Conservation (phyloP, 768 basidiomycete genomes). For the Amanita rubescens region DNA sequence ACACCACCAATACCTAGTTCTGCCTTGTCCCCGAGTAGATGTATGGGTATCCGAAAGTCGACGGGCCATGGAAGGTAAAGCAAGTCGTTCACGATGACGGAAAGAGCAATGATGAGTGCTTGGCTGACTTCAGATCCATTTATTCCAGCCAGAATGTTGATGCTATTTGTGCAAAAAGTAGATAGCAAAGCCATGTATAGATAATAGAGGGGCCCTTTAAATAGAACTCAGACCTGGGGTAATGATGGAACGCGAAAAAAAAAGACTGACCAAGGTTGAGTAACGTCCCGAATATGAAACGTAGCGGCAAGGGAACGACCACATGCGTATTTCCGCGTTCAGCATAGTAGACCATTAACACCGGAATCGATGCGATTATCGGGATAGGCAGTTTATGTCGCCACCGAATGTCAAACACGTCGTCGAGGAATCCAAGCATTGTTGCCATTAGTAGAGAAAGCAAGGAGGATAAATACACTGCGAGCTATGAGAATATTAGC, state of each 20-base stretch:
- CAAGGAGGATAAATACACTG: slow-evolving; percentile 88
- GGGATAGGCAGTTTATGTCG: slow-evolving; percentile 96
- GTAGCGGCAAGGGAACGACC: slow-evolving; percentile 81
- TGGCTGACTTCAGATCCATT: slow-evolving; percentile 96
- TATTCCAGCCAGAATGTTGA: slow-evolving; percentile 97
- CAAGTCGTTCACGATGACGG: slow-evolving; percentile 87
- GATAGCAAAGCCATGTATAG: slow-evolving; percentile 94
- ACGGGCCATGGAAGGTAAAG: slow-evolving; percentile 89
- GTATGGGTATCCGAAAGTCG: slow-evolving; percentile 62
- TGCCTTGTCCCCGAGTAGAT: slow-evolving; percentile 56
- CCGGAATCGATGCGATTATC: slow-evolving; percentile 89
- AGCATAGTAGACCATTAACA: slow-evolving; percentile 94
- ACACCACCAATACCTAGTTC: slow-evolving; percentile 73
- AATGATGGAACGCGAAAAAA: not conserved
- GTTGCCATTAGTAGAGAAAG: slow-evolving; percentile 91
- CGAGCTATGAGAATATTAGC: slow-evolving; percentile 42
- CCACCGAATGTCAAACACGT: slow-evolving; percentile 98
- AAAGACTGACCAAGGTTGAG: slow-evolving; percentile 73
- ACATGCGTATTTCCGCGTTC: slow-evolving; percentile 91
- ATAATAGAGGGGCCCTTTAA: slow-evolving; percentile 86
- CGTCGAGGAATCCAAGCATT: slow-evolving; percentile 91
- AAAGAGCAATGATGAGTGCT: slow-evolving; percentile 85
- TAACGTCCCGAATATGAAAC: slow-evolving; percentile 64
- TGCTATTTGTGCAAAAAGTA: slow-evolving; percentile 95
- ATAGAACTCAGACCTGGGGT: slow-evolving; percentile 4